These are phyloP conservation scores for Eremomyces bilateralis DNA, from an alignment of 495 filamentous ascomycete genomes.

Conservation along the genomic window DNA sequence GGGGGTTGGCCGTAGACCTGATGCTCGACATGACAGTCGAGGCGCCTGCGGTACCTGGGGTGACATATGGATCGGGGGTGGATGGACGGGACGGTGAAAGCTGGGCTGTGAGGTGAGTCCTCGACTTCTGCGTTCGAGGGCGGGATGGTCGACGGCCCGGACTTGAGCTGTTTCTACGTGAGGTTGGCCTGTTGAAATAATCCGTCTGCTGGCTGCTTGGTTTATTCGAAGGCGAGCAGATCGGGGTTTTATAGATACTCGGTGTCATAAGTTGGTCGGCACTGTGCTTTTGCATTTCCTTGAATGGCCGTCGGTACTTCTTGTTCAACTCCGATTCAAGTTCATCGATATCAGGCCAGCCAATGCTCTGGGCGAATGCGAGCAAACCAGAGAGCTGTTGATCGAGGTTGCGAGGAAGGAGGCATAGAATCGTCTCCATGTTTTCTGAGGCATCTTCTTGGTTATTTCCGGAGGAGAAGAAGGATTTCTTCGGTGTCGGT, in stretches of 20 bases:
- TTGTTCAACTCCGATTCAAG: constrained; percentile 26
- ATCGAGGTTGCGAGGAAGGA: constrained; percentile 20
- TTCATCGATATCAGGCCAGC: constrained; percentile 25
- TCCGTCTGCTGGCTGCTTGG: constrained; percentile 5
- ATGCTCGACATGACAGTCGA: too few species aligned
- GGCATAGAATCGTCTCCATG: constrained; percentile 17
- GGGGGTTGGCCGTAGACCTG: too few species aligned
- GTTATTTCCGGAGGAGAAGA: not conserved
- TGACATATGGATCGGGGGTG: too few species aligned
- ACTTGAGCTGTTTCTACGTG: constrained; percentile 2
- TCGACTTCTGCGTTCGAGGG: constrained; percentile 8
- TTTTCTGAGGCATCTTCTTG: too few species aligned
- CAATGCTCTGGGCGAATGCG: constrained; percentile 27
- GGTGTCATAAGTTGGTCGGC: constrained; percentile 1
- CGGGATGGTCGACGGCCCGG: too few species aligned
- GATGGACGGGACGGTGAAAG: not conserved
- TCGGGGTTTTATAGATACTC: constrained; percentile 18
- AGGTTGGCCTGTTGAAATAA: constrained; percentile 13
- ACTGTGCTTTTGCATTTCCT: too few species aligned
- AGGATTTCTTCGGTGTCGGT: not conserved
- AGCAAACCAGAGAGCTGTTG: constrained; percentile 28
- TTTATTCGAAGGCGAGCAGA: constrained; percentile 11
- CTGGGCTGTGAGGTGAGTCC: constrained; percentile 5
- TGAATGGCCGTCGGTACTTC: constrained; percentile 21
- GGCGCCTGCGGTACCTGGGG: too few species aligned